phyloP scores from a whole-genome alignment of 129 eudicot genomes.

The Flaveria bidentis region DNA sequence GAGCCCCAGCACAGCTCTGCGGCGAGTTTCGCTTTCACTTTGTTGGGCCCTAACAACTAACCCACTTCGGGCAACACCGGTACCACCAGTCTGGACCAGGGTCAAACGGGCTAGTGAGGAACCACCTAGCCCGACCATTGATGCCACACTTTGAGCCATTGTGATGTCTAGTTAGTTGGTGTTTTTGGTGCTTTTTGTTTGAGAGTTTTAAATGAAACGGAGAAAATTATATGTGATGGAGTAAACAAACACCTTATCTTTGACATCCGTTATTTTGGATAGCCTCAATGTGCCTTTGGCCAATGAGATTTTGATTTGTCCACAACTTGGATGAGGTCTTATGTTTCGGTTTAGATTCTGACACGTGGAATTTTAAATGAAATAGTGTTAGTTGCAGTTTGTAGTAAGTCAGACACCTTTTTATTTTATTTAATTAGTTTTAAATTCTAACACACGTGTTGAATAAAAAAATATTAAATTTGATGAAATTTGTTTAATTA shows the following conservation, averaged over 20 bases:
- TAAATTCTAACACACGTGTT: too few species aligned
- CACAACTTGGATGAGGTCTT: slow-evolving; percentile 51
- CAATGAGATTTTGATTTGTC: slow-evolving; percentile 43
- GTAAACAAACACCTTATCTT: slow-evolving; percentile 58
- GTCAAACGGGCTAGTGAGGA: slow-evolving; percentile 67
- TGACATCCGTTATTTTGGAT: slow-evolving; percentile 35
- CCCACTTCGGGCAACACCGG: slow-evolving; percentile 48
- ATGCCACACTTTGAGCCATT: slow-evolving; percentile 76
- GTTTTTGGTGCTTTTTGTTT: slow-evolving; percentile 22
- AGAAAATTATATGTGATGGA: slow-evolving; percentile 52
- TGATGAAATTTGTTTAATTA: too few species aligned
- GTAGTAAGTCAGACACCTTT: not conserved
- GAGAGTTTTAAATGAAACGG: not conserved
- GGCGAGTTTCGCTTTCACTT: slow-evolving; percentile 73
- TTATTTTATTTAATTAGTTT: too few species aligned
- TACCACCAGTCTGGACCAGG: slow-evolving; percentile 40
- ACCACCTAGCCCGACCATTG: slow-evolving; percentile 75
- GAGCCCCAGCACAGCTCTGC: slow-evolving; percentile 82
- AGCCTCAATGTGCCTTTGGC: slow-evolving; percentile 55
- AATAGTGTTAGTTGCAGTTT: not conserved
- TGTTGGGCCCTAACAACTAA: slow-evolving; percentile 79
- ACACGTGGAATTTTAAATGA: slow-evolving; percentile 40
- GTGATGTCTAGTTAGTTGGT: slow-evolving; percentile 8
- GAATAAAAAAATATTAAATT: too few species aligned
- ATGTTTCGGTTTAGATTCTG: slow-evolving; percentile 22